A percentile compares a stretch with the other conserved stretches of the same genome.
Conservation (phyloP, 148 eudicot genomes). For the Oxyria digyna region DNA sequence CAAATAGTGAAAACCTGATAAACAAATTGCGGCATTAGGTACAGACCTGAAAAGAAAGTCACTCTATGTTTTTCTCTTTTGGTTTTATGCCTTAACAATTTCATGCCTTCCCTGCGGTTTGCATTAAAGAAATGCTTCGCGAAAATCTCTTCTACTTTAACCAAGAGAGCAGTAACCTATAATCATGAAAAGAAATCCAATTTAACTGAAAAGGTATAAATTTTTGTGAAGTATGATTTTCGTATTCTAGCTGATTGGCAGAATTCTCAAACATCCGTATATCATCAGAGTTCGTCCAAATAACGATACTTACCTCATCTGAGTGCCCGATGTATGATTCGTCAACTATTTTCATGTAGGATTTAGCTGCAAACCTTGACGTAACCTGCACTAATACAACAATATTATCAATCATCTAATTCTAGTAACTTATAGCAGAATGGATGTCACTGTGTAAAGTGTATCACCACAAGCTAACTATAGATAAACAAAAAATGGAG, state of each 20-base stretch:
- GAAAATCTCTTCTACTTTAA: slow-evolving; percentile 47
- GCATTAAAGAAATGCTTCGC: slow-evolving; percentile 57
- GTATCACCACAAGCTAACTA: not conserved
- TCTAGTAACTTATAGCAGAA: not conserved
- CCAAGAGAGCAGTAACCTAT: slow-evolving; percentile 49
- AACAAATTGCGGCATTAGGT: not conserved
- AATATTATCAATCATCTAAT: not conserved
- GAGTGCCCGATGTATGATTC: slow-evolving; percentile 58
- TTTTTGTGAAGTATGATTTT: not conserved
- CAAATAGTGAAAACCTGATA: not conserved
- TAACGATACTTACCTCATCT: slow-evolving; percentile 43
- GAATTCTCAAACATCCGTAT: not conserved
- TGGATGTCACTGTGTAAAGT: not conserved
- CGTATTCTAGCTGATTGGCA: not conserved
- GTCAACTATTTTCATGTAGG: slow-evolving; percentile 68
- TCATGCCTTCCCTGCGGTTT: slow-evolving; percentile 74
- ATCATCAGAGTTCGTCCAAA: not conserved
- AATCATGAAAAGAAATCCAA: not conserved
- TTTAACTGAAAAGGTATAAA: not conserved
- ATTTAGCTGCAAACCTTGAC: slow-evolving; percentile 48
- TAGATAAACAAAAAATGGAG: not conserved
- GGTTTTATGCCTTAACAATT: slow-evolving; percentile 36
- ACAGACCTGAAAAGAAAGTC: slow-evolving; percentile 53
- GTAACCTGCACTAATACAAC: slow-evolving; percentile 32
- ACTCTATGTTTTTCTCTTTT: slow-evolving; percentile 51